These are phyloP conservation scores for Aquilaria sinensis DNA, from an alignment of 345 rosid genomes.

Conservation along the genomic window DNA sequence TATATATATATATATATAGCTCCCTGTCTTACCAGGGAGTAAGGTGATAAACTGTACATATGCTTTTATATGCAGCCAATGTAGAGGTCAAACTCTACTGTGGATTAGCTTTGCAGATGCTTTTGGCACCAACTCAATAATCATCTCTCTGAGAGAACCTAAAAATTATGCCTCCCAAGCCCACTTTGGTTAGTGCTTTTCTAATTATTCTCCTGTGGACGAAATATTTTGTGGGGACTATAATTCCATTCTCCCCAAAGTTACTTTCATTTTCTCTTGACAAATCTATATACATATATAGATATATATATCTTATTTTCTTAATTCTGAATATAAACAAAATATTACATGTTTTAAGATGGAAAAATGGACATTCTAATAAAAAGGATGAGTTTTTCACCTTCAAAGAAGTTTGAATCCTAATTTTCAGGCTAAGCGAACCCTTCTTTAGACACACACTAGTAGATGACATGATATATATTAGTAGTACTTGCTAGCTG, in stretches of 20 bases:
- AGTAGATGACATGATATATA: too few species aligned
- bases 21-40: too few species aligned
- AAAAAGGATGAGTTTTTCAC: too few species aligned
- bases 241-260: constrained; percentile 34
- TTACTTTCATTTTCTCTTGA: constrained; percentile 21
- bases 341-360: too few species aligned
- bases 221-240: constrained; percentile 36
- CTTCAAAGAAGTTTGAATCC: too few species aligned
- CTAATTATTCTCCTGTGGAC: constrained; percentile 35
- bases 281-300: not conserved
- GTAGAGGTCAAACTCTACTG: constrained; percentile 29
- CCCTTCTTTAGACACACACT: too few species aligned
- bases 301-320: too few species aligned
- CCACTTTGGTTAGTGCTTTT: constrained; percentile 35
- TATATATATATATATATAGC: not conserved
- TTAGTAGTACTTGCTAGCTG: too few species aligned
- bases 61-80: constrained; percentile 16
- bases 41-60: not conserved
- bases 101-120: constrained; percentile 27
- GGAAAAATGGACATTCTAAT: too few species aligned
- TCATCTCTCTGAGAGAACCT: constrained; percentile 22
- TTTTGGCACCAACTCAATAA: constrained; percentile 20
- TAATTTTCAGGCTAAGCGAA: too few species aligned
- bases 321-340: too few species aligned
- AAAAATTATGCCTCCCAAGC: constrained; percentile 12